Evolutionary conservation across 305 asterid species (phyloP).

Genomic region (Fraxinus floribunda): DNA sequence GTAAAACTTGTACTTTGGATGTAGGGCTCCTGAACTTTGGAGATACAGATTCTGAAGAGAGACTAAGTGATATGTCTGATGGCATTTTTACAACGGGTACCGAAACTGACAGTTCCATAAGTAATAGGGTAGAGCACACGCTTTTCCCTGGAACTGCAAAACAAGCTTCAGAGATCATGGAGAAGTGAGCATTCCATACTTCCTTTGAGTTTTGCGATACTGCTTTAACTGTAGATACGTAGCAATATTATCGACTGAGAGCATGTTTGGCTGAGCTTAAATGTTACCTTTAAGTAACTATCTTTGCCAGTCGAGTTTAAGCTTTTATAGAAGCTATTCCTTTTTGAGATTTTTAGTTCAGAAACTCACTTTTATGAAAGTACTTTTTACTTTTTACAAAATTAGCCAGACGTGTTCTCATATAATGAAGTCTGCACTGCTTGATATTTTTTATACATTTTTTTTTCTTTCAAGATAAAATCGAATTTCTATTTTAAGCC

Average conservation of each 20-base stretch:
- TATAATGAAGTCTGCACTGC: not conserved
- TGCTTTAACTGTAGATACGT: not conserved
- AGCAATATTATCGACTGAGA: not conserved
- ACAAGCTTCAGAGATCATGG: conserved; percentile 45
- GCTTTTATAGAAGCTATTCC: not conserved
- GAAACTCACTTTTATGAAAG: not conserved
- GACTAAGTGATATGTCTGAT: conserved; percentile 94
- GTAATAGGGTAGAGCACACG: conserved; percentile 74
- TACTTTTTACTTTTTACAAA: not conserved
- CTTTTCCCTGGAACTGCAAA: conserved; percentile 72
- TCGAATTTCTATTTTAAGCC: not conserved
- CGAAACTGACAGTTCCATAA: conserved; percentile 80
- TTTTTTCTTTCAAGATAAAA: not conserved
- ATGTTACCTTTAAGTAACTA: not conserved
- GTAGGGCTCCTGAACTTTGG: conserved; percentile 69
- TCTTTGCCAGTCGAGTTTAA: not conserved
- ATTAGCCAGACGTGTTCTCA: not conserved
- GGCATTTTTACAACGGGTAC: conserved; percentile 93
- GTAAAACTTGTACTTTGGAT: conserved; percentile 49
- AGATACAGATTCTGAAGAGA: conserved; percentile 81
- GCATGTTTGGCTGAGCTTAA: not conserved
- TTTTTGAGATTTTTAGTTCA: not conserved
- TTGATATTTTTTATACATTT: not conserved
- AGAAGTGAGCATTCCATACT: conserved; percentile 54
- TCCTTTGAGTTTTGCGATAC: conserved; percentile 7